Evolutionary conservation across 2,329 filamentous ascomycete genomes (phyloP).

Genomic region (Stachybotrys echinatus): DNA sequence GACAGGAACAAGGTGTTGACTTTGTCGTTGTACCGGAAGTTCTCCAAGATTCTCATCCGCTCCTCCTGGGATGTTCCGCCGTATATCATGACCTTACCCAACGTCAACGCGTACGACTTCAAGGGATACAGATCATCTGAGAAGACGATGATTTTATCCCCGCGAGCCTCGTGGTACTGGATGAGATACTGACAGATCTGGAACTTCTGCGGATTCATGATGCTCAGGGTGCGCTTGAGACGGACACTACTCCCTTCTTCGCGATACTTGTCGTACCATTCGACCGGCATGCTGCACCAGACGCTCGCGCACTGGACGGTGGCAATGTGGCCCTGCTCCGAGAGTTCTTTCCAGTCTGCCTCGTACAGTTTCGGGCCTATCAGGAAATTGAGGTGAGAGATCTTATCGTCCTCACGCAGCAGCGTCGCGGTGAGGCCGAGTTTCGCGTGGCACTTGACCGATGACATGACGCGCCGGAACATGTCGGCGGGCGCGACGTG

Average conservation of each 20-base stretch:
- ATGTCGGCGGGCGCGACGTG: slow-evolving; percentile 90
- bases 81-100: slow-evolving; percentile 81
- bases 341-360: slow-evolving; percentile 94
- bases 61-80: slow-evolving; percentile 78
- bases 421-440: slow-evolving; percentile 84
- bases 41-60: slow-evolving; percentile 76
- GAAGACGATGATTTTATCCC: slow-evolving; percentile 95
- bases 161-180: slow-evolving; percentile 83
- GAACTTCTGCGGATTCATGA: slow-evolving; percentile 91
- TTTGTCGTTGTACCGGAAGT: slow-evolving; percentile 82
- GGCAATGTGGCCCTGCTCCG: slow-evolving; percentile 87
- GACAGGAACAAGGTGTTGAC: slow-evolving; percentile 89
- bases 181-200: slow-evolving; percentile 92
- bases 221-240: slow-evolving; percentile 52
- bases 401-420: slow-evolving; percentile 90
- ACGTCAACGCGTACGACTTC: slow-evolving; percentile 70
- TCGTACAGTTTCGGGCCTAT: slow-evolving; percentile 93
- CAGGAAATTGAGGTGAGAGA: slow-evolving; percentile 86
- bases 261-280: slow-evolving; percentile 88
- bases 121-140: slow-evolving; percentile 91
- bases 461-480: slow-evolving; percentile 81
- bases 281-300: slow-evolving; percentile 93
- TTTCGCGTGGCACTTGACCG: slow-evolving; percentile 85
- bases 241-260: slow-evolving; percentile 39
- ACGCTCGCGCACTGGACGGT: slow-evolving; percentile 92